phyloP scores from a whole-genome alignment of 2,329 filamentous ascomycete species.

The Pyricularia grisea region DNA sequence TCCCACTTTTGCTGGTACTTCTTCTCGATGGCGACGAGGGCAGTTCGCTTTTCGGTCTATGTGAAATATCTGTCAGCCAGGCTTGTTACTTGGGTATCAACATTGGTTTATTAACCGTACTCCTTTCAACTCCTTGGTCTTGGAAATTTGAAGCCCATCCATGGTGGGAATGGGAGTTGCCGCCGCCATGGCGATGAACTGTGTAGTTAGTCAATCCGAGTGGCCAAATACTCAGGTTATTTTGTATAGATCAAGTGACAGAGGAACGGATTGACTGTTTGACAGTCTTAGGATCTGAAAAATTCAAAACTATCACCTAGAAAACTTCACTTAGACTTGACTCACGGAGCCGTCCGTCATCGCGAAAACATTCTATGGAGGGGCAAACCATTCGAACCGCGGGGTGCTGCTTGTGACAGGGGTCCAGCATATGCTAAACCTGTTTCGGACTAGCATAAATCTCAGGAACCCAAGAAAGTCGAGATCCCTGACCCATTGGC shows the following conservation, averaged over 20 bases:
- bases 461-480: background rate
- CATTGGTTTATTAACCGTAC: background rate
- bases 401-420: conserved; percentile 3
- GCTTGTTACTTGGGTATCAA: background rate
- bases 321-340: background rate
- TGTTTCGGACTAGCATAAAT: background rate
- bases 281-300: background rate
- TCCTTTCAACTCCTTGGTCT: conserved; percentile 52
- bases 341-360: background rate
- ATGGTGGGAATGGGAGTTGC: conserved; percentile 22
- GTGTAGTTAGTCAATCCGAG: background rate
- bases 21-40: conserved; percentile 75
- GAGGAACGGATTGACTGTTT: background rate
- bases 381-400: conserved; percentile 1
- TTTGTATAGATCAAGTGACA: background rate
- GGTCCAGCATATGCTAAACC: background rate
- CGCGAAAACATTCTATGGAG: conserved; percentile 1
- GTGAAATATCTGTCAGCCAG: background rate
- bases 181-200: conserved; percentile 29
- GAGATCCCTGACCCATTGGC: background rate
- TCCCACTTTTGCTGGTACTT: conserved; percentile 87
- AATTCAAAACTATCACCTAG: background rate
- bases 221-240: background rate
- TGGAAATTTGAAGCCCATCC: conserved; percentile 42
- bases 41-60: conserved; percentile 79